Evolutionary conservation across 257 asterid genomes (phyloP).

Genomic region (Cinchona pubescens): DNA sequence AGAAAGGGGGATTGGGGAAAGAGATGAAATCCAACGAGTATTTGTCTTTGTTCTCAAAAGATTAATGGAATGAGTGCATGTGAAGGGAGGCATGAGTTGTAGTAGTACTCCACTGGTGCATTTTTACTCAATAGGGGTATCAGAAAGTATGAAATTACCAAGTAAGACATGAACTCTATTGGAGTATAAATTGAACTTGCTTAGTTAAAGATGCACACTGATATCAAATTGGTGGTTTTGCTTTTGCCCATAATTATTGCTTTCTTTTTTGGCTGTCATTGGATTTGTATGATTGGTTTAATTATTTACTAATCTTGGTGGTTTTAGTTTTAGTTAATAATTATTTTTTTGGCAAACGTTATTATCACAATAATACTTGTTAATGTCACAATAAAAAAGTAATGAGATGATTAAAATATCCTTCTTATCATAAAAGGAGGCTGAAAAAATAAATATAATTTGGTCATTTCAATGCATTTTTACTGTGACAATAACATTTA

Average conservation of each 20-base stretch:
- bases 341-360: too few relatives aligned
- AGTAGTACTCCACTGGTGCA: too few relatives aligned
- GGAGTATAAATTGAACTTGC: background rate
- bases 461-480: too few relatives aligned
- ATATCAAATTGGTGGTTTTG: background rate
- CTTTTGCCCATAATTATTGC: background rate
- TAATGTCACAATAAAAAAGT: too few relatives aligned
- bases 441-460: too few relatives aligned
- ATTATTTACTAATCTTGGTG: conserved; percentile 11
- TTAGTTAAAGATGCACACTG: background rate
- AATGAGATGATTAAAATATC: too few relatives aligned
- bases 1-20: conserved; percentile 12
- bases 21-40: conserved; percentile 23
- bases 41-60: conserved; percentile 36
- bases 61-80: conserved; percentile 51
- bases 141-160: conserved; percentile 15
- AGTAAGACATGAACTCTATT: conserved; percentile 1
- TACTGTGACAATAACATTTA: too few relatives aligned
- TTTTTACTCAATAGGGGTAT: conserved; percentile 28
- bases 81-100: conserved; percentile 31
- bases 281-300: background rate
- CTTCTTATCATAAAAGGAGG: too few relatives aligned
- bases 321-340: conserved; percentile 5
- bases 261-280: background rate
- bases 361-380: too few relatives aligned